A percentile compares a stretch with the other conserved stretches of the same genome.
Conservation (phyloP, 164 flowering plant genomes). For the Nelumbo lutea region DNA sequence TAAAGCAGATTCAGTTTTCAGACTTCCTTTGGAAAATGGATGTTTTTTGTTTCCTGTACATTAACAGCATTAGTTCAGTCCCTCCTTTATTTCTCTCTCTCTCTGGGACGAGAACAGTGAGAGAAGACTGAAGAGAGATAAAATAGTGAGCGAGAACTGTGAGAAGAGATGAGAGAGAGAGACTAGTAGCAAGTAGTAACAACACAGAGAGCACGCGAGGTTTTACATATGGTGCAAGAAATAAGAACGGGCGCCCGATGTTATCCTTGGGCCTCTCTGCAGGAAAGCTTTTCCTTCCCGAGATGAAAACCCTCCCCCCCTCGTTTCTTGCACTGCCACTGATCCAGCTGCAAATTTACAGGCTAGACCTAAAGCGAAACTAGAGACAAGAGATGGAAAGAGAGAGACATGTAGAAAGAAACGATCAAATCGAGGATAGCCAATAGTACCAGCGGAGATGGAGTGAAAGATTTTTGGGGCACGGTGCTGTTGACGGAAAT, state of each 20-base stretch:
- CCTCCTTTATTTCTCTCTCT: background rate
- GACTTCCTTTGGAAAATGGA: constrained; percentile 31
- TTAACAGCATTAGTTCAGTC: constrained; percentile 12
- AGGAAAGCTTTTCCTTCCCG: constrained; percentile 57
- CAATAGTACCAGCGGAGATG: background rate
- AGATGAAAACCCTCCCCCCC: constrained; percentile 50
- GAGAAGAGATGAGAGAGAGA: constrained; percentile 3
- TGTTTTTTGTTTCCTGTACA: constrained; percentile 10
- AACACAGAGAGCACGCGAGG: no score
- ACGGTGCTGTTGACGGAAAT: constrained; percentile 23
- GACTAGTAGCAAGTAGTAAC: background rate
- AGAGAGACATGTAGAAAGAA: constrained; percentile 23
- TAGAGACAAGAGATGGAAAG: background rate
- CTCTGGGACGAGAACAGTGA: background rate
- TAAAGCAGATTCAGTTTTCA: constrained; percentile 22
- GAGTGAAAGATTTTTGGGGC: constrained; percentile 15
- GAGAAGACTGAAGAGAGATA: no score
- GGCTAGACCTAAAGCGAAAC: background rate
- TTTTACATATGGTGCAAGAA: no score
- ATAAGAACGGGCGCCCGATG: no score
- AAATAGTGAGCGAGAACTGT: background rate
- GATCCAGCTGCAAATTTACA: constrained; percentile 43
- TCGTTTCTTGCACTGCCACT: constrained; percentile 63
- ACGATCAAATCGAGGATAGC: background rate
- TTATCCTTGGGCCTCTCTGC: background rate